Evolutionary conservation across 768 basidiomycete genomes (phyloP), one percentile per base, ranked within the genome.

Genomic region (Pholiota molesta): DNA sequence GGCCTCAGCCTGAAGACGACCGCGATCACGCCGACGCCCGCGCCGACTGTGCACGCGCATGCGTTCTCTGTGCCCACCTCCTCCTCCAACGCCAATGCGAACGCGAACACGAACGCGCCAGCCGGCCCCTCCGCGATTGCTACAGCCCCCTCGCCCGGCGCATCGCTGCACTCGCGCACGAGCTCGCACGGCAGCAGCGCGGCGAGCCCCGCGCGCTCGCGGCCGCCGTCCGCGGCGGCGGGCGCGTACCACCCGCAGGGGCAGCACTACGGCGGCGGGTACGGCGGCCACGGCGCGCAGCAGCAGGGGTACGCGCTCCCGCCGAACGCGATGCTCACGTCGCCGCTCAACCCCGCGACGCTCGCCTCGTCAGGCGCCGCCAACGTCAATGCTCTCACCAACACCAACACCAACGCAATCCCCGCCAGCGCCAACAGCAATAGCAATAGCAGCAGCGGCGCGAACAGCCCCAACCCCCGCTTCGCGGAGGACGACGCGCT

Each of bases 1-100:
- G n/a, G 42, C 33, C 29, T 14, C 17, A 40, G 55, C n/a, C 65
- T 62, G 51, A 64, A 66, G 65, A 64, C 66, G 42, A 64, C 60
- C 5, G 66, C 62, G 51, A 64, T 66, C 16, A 66, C 63, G 51
- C 65, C 65, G 21, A 66, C 65, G 33, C 59, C 61, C 0, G 64
- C 62, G 35, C 62, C 57, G 39, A 54, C 63, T 16, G 64, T 65
- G 3, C 68, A 68, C 42, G 65, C 68, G 39, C 65, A 65, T 56
- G 61, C 61, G 14, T 65, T 65, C 21, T 61, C 61, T 17, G 66
- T 65, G 33, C 47, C 47, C 10, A 19, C 21, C 4, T 28, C 47
- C 21, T 1, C 21, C 23, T 23, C 47, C 19, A 11, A 8, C 19
- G 3, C 19, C 47, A 14, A 3, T 7, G 2, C 47, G 23, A 14